Evolutionary conservation across 345 rosid species (phyloP).

Genomic region (Anacardium occidentale): DNA sequence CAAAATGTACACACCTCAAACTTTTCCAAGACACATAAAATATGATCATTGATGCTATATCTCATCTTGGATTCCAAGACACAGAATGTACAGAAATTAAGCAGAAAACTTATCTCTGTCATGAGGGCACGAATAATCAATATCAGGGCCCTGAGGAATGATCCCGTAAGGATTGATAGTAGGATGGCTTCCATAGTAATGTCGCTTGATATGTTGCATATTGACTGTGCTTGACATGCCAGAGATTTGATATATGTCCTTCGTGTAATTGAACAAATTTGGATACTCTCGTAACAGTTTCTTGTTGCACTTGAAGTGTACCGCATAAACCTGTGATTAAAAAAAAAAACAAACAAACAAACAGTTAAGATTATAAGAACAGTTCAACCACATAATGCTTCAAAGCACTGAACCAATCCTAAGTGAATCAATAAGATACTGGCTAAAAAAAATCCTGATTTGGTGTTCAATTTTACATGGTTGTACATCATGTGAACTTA

Average conservation of each 20-base stretch:
- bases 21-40: neutral
- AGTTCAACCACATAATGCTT: neutral
- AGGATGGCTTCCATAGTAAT: slow-evolving; percentile 81
- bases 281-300: slow-evolving; percentile 67
- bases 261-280: slow-evolving; percentile 65
- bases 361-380: neutral
- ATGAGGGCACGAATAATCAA: slow-evolving; percentile 54
- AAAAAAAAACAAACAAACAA: neutral
- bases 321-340: slow-evolving; percentile 56
- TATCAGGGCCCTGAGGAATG: slow-evolving; percentile 63
- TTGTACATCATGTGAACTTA: neutral
- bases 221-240: slow-evolving; percentile 63
- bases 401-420: neutral
- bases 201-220: slow-evolving; percentile 68
- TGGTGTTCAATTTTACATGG: neutral
- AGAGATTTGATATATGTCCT: slow-evolving; percentile 57
- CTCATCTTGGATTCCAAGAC: neutral
- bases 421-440: neutral
- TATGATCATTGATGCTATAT: no score
- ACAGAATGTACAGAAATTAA: slow-evolving; percentile 7
- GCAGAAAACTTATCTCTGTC: slow-evolving; percentile 50
- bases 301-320: slow-evolving; percentile 83
- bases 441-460: neutral
- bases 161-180: slow-evolving; percentile 63
- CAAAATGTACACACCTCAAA: neutral